A percentile compares a stretch with the other conserved stretches of the same genome.
Conservation (phyloP, 2,329 filamentous ascomycete genomes). For the Neonectria ditissima region DNA sequence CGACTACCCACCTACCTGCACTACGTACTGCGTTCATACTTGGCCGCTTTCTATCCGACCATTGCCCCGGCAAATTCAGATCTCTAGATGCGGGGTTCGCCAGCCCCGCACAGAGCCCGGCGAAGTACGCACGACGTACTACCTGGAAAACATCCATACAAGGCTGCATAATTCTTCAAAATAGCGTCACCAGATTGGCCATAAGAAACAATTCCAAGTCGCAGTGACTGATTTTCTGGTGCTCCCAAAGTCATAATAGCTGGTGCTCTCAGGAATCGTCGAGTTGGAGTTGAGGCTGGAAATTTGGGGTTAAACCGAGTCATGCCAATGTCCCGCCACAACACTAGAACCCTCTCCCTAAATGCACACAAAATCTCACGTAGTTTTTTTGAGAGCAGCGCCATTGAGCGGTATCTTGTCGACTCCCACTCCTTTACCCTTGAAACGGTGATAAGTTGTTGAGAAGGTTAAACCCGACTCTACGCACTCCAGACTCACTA, state of each 20-base stretch:
- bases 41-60: neutral
- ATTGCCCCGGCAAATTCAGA: slow-evolving; percentile 6
- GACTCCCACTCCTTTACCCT: too few relatives aligned
- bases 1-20: too few relatives aligned
- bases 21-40: neutral
- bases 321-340: neutral
- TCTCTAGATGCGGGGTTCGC: neutral
- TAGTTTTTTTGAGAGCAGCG: neutral
- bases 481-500: neutral
- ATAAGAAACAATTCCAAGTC: neutral
- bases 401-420: neutral
- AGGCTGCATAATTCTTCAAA: neutral
- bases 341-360: neutral
- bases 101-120: neutral
- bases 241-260: neutral
- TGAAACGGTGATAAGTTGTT: neutral
- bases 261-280: neutral
- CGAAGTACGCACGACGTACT: too few relatives aligned
- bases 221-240: neutral
- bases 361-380: neutral
- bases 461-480: neutral
- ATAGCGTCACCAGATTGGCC: neutral
- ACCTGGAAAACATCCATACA: too few relatives aligned
- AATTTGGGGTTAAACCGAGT: neutral
- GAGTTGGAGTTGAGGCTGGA: neutral